These are phyloP conservation scores for Miscanthus sacchariflorus DNA, from an alignment of 202 grass and related monocot species.

Conservation along the genomic window DNA sequence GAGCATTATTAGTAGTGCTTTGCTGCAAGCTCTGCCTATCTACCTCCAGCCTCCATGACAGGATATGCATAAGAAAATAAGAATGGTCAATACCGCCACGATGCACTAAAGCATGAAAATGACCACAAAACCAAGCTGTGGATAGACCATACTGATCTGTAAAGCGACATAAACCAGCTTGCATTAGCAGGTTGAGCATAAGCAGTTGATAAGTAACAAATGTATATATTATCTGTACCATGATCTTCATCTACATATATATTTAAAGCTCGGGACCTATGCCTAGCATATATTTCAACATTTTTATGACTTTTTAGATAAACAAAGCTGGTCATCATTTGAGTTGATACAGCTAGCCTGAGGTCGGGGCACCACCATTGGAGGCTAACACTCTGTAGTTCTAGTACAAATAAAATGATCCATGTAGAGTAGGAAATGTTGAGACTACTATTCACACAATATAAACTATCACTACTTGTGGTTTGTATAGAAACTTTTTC, in stretches of 20 bases:
- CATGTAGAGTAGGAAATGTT: too few relatives aligned
- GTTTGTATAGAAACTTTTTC: too few relatives aligned
- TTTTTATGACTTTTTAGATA: background rate
- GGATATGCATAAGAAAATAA: slow-evolving; percentile 53
- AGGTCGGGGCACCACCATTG: background rate
- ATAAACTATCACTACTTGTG: too few relatives aligned
- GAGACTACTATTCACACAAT: too few relatives aligned
- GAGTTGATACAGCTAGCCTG: background rate
- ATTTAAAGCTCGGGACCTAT: background rate
- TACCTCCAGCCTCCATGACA: slow-evolving; percentile 22
- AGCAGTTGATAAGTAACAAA: slow-evolving; percentile 46
- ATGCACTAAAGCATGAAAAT: slow-evolving; percentile 46
- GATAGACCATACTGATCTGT: slow-evolving; percentile 62
- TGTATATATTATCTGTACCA: background rate
- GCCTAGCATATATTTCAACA: background rate
- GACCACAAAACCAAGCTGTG: slow-evolving; percentile 45
- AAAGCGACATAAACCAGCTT: slow-evolving; percentile 46
- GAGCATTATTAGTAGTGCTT: slow-evolving; percentile 35
- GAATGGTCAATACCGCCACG: slow-evolving; percentile 48
- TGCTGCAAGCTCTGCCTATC: slow-evolving; percentile 41
- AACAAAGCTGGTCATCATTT: background rate
- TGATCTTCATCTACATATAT: slow-evolving; percentile 32
- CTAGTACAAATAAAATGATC: too few relatives aligned
- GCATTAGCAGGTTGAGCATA: slow-evolving; percentile 37
- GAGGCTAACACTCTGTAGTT: too few relatives aligned